phyloP scores from a whole-genome alignment of 495 filamentous ascomycete species.

The Hypomontagnella submonticulosa region DNA sequence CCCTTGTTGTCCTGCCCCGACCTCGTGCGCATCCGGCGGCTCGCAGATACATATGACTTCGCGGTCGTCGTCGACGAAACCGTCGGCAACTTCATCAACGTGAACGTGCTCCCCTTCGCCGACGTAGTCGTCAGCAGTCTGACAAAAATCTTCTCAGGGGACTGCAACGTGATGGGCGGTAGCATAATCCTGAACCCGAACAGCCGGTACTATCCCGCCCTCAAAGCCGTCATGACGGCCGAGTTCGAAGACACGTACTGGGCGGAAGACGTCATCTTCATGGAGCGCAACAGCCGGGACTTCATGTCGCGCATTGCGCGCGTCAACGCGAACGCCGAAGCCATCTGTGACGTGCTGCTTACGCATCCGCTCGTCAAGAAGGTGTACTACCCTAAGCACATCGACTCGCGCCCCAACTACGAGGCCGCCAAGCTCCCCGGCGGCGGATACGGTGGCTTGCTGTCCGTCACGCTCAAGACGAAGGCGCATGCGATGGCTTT shows the following conservation, averaged over 20 bases:
- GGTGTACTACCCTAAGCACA: slow-evolving; percentile 88
- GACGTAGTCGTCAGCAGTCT: slow-evolving; percentile 94
- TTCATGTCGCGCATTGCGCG: slow-evolving; percentile 84
- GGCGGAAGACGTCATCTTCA: slow-evolving; percentile 91
- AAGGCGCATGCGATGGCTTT: slow-evolving; percentile 79
- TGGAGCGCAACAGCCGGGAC: slow-evolving; percentile 96
- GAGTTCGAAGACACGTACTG: slow-evolving; percentile 92
- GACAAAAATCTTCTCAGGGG: slow-evolving; percentile 96
- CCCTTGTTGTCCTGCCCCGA: slow-evolving; percentile 88
- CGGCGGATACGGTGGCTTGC: slow-evolving; percentile 90
- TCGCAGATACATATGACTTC: slow-evolving; percentile 89
- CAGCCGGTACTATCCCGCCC: slow-evolving; percentile 70
- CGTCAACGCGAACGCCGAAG: slow-evolving; percentile 88
- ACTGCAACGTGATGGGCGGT: slow-evolving; percentile 98
- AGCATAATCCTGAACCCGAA: slow-evolving; percentile 87
- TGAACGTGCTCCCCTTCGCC: slow-evolving; percentile 87
- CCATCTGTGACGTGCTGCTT: slow-evolving; percentile 75
- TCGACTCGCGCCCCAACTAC: slow-evolving; percentile 73
- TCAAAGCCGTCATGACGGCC: slow-evolving; percentile 69
- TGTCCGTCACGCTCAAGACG: slow-evolving; percentile 81
- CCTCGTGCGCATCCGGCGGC: slow-evolving; percentile 76
- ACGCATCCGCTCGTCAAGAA: slow-evolving; percentile 72
- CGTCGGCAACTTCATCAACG: slow-evolving; percentile 94
- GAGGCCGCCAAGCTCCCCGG: slow-evolving; percentile 77
- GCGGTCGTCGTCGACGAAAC: slow-evolving; percentile 95